Evolutionary conservation across 2,329 filamentous ascomycete species (phyloP), one percentile per base, ranked within the genome.

Genomic region (Neurospora sp.): DNA sequence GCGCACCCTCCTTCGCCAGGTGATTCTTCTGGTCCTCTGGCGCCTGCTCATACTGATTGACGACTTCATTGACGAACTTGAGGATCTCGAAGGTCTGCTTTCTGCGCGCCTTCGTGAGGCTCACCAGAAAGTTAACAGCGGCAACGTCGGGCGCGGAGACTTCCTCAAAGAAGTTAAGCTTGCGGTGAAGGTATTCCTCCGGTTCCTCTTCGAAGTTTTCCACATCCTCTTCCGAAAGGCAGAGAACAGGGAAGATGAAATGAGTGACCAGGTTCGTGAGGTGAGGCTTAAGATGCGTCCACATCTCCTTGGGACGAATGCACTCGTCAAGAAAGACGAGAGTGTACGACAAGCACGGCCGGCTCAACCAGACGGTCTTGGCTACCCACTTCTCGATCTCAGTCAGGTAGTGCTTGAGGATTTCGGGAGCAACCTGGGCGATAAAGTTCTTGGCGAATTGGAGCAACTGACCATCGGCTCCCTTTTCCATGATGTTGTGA

Each of bases 341-440:
- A 0, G 92, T 98, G 81, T 97, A 97, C 8, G 93, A 97, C 72
- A 98, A 84, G 75, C 94, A 96, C 46, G 94, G 92, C 79, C 95
- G 93, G 85, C 94, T 98, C 73, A 99, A 85, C 96, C 96, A 99
- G 68, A 91, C 86, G 68, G 92, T 92, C 82, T 97, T 97, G 73
- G 92, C 89, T 62, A 98, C 95, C 95, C 96, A 99, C 79, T 96
- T 96, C 80, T 99, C 96, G 75, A 99, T 94, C 82, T 98, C 93
- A 74, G 90, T 86, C 69, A 99, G 87, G 80, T 99, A 99, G 73
- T 93, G 91, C 82, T 97, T 97, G 76, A 99, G 86, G 73, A 99
- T 97, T 81, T 97, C 94, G 43, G 96, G 96, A 0, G 96, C 96
- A 78, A 99, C 95, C 72, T 91, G 96, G 70, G 88, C 86, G 75